These are phyloP conservation scores for Vitis vinifera DNA, from an alignment of 164 flowering plant genomes.

Conservation along the genomic window ASM3070453v1 NC_081821.1:4108501-4109000, in stretches of 20 bases:
- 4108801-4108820: constrained; percentile 6
- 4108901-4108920: too few relatives aligned
- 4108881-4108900: too few relatives aligned
- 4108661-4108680: not conserved
- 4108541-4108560: not conserved
- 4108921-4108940: too few relatives aligned
- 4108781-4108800: not conserved
- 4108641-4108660: not conserved
- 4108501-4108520: not conserved
- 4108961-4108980: too few relatives aligned
- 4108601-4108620: not conserved
- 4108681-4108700: not conserved
- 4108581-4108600: not conserved
- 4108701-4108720: too few relatives aligned
- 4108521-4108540: not conserved
- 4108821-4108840: not conserved
- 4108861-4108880: too few relatives aligned
- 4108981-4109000: constrained; percentile 11
- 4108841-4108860: too few relatives aligned
- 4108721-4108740: too few relatives aligned
- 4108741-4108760: too few relatives aligned
- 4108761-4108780: constrained; percentile 5
- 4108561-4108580: too few relatives aligned
- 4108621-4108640: not conserved
- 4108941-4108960: too few relatives aligned